Evolutionary conservation across 1,284 basidiomycete species (phyloP).

Genomic region (Ustilago trichophora): DNA sequence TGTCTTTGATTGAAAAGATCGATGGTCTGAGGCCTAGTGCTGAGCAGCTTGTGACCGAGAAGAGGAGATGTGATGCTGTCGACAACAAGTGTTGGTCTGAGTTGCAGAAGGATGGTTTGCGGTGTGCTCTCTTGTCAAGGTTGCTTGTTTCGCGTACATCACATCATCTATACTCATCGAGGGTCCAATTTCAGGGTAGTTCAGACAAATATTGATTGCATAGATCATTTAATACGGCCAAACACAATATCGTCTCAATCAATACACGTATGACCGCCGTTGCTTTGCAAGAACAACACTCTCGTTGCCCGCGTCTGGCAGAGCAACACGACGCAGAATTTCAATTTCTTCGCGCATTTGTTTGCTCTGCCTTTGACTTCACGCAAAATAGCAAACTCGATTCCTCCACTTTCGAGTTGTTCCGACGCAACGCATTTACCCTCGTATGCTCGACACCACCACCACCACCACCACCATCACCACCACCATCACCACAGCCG

Average conservation of each 20-base stretch:
- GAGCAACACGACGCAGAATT: slow-evolving; percentile 26
- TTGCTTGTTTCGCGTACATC: slow-evolving; percentile 28
- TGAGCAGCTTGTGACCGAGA: no score
- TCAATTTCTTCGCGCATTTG: no score
- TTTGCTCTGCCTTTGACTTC: no score
- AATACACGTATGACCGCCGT: background rate
- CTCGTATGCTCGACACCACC: background rate
- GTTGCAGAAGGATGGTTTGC: no score
- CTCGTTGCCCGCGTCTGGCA: background rate
- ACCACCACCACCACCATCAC: slow-evolving; percentile 5
- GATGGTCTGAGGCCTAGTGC: no score
- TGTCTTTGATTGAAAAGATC: no score
- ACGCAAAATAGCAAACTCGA: no score
- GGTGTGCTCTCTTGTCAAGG: no score
- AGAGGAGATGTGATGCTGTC: no score
- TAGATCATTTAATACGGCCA: no score
- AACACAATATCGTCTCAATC: slow-evolving; percentile 14
- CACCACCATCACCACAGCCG: background rate
- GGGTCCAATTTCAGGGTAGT: background rate
- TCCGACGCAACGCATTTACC: background rate
- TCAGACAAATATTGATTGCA: slow-evolving; percentile 3
- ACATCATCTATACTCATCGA: slow-evolving; percentile 9
- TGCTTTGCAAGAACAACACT: slow-evolving; percentile 22
- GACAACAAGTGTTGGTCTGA: no score
- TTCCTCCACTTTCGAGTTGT: slow-evolving; percentile 8